A percentile compares a stretch with the other conserved stretches of the same genome.
These are phyloP conservation scores for Hyphopichia burtonii DNA, from an alignment of 1,139 yeast species.

Conservation along the genomic window DNA sequence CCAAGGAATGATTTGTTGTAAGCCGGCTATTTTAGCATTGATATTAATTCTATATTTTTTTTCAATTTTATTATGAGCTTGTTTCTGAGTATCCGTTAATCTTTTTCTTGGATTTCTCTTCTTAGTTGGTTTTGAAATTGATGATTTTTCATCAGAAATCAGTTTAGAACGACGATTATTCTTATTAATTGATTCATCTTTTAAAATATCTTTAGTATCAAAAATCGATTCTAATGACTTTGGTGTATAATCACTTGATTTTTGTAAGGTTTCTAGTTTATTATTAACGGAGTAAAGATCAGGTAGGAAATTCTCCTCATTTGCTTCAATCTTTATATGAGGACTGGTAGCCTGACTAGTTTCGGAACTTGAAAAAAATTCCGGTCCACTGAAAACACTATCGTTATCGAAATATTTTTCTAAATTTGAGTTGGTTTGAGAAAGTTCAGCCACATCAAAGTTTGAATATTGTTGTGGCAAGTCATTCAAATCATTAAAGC, in stretches of 20 bases:
- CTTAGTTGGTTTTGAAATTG: slow-evolving; percentile 16
- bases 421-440: slow-evolving; percentile 1
- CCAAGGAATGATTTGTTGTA: slow-evolving; percentile 66
- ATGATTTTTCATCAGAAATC: background rate
- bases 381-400: slow-evolving; percentile 8
- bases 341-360: slow-evolving; percentile 10
- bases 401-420: slow-evolving; percentile 8
- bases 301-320: slow-evolving; percentile 6
- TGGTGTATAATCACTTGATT: slow-evolving; percentile 13
- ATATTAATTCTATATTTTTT: slow-evolving; percentile 71
- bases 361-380: slow-evolving; percentile 7
- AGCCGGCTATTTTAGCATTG: slow-evolving; percentile 66
- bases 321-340: slow-evolving; percentile 9
- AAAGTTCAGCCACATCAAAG: slow-evolving; percentile 1
- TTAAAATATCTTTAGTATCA: slow-evolving; percentile 24
- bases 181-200: slow-evolving; percentile 9
- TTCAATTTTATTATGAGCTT: slow-evolving; percentile 70
- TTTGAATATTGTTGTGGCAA: background rate
- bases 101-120: slow-evolving; percentile 57
- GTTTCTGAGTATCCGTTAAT: slow-evolving; percentile 59
- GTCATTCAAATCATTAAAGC: slow-evolving; percentile 7
- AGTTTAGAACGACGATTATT: slow-evolving; percentile 1
- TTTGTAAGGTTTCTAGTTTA: slow-evolving; percentile 15
- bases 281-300: slow-evolving; percentile 13
- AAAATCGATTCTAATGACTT: slow-evolving; percentile 23